Evolutionary conservation across 2,329 filamentous ascomycete genomes (phyloP), one percentile per base, ranked within the genome.

Genomic region (Aureobasidium uvarum): DNA sequence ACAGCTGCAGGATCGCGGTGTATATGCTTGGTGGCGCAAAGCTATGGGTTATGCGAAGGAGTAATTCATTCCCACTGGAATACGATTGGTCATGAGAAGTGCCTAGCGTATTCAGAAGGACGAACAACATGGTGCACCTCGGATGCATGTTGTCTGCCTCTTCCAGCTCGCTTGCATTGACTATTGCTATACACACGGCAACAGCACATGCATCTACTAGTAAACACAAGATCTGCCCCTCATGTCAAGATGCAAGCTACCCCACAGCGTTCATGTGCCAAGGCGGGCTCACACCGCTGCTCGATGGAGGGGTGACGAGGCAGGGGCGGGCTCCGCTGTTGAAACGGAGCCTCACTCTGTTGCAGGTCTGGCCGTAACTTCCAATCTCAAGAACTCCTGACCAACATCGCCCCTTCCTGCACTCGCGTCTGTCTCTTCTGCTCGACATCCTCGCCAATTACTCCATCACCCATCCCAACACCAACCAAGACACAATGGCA

Each of bases 11-110:
- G 72, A 78, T 41, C 79, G 82, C 55, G 86, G 86, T 0, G 74
- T 90, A 5, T 79, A 80, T 69, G 73, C 71, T 0, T 92, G 89
- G 89, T 91, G 88, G 87, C 84, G 84, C 71, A 81, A 78, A 55
- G 87, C 81, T 0, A 91, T 91, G 89, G 86, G 86, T 14, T 88
- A 72, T 51, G 65, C 51, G 43, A 63, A 52, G 28, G 58, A 62
- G 41, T 50, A 50, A 31, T 28, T 11, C 13, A 55, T 14, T 23
- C 1, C 33, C 11, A 36, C 13, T 13, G 33, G 13, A 13, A 36
- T 36, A 36, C 28, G 3, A 31, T 36, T 36, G 33, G 33, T 36
- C 33, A 36, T 36, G 10, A 36, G 33, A 36, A 31, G 28, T 31
- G 28, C 28, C 28, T 31, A 31, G 28, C 25, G 25, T 25, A 25